Base-by-base conservation (phyloP, 2,329 filamentous ascomycete species). In the Beauveria caledonica region DNA sequence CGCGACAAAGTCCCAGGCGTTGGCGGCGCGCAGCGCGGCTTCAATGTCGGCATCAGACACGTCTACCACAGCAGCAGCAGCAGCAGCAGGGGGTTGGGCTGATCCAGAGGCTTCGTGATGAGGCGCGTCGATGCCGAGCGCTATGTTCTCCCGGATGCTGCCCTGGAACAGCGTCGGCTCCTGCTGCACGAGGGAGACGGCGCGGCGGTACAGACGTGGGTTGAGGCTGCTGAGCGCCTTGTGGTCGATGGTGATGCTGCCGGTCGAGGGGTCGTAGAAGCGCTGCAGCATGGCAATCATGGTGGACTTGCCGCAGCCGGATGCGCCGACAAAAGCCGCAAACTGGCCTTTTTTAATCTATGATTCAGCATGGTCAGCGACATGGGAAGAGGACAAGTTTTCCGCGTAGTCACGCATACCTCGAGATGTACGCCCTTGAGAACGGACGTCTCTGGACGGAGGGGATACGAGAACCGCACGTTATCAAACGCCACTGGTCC, bases 141-240 rank as follows among this genome's bases (percentile, higher is more conserved):
- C 81, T 63, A 97, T 97, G 66, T 94, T 94, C 68, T 93, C 89
- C 3, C 88, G 87, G 65, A 94, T 88, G 0, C 87, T 87, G 25
- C 89, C 90, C 3, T 87, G 90, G 73, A 92, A 92, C 2, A 99
- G 81, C 2, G 79, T 79, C 0, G 81, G 80, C 60, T 85, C 81
- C 67, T 86, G 83, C 62, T 82, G 78, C 2, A 86, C 83, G 4
- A 85, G 74, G 2, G 81, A 76, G 13, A 86, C 76, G 39, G 78
- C 71, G 3, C 74, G 72, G 48, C 82, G 76, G 71, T 82, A 83
- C 64, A 78, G 77, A 27, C 77, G 76, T 1, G 80, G 69, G 62
- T 80, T 77, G 27, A 81, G 66, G 2, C 72, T 68, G 21, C 67
- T 63, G 0, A 79, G 67, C 45, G 79, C 68, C 62, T 76, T 70